Evolutionary conservation across 495 filamentous ascomycete genomes (phyloP).

Genomic region (Trichoderma erinaceum): DNA sequence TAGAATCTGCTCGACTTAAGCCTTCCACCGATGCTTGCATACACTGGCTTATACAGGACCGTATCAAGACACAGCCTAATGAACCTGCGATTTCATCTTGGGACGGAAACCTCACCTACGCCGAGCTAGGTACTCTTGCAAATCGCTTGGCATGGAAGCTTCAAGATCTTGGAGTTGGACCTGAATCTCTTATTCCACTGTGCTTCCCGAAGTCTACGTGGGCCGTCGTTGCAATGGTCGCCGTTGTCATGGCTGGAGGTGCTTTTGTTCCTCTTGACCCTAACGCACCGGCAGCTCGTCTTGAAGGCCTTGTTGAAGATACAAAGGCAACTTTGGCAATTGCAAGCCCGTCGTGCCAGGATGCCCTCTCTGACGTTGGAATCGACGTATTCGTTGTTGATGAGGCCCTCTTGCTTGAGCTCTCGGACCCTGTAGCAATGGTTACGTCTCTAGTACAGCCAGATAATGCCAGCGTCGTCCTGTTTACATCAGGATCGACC

Average conservation of each 20-base stretch:
- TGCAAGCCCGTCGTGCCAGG: constrained; percentile 8
- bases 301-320: constrained; percentile 29
- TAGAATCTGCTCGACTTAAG: background rate
- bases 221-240: constrained; percentile 42
- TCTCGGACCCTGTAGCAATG: background rate
- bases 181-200: constrained; percentile 38
- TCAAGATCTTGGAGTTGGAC: constrained; percentile 27
- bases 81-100: constrained; percentile 32
- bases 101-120: constrained; percentile 51
- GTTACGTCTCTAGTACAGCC: background rate
- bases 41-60: constrained; percentile 23
- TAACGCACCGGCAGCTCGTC: constrained; percentile 45
- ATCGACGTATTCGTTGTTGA: constrained; percentile 8
- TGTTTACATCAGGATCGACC: constrained; percentile 13
- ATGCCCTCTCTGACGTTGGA: background rate
- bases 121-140: constrained; percentile 41
- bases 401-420: background rate
- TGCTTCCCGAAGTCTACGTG: constrained; percentile 38
- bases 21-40: constrained; percentile 22
- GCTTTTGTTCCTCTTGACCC: constrained; percentile 15
- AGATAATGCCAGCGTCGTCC: constrained; percentile 4
- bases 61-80: constrained; percentile 20
- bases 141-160: constrained; percentile 40
- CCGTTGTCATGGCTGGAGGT: constrained; percentile 31
- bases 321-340: constrained; percentile 29